These are phyloP conservation scores for Ceratocystis diversiconidia DNA, from an alignment of 2,329 filamentous ascomycete genomes.

Conservation along the genomic window DNA sequence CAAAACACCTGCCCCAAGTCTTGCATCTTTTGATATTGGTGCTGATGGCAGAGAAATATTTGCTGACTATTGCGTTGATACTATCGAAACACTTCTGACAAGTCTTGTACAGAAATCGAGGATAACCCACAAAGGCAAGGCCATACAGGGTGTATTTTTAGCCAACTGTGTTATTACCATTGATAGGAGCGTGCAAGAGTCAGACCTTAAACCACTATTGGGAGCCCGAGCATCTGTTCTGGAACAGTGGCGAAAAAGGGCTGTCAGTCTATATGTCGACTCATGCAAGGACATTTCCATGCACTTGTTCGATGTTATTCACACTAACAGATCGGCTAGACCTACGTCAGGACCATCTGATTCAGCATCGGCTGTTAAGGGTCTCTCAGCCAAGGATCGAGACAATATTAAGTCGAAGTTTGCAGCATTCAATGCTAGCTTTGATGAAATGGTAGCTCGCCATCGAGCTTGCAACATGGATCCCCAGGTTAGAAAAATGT, in stretches of 20 bases:
- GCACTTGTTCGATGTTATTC: constrained; percentile 77
- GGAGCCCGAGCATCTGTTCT: constrained; percentile 50
- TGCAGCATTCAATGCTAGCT: constrained; percentile 73
- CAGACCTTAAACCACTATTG: constrained; percentile 62
- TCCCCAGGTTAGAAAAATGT: constrained; percentile 65
- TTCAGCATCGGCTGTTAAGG: constrained; percentile 71
- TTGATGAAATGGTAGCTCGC: constrained; percentile 72
- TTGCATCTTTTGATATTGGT: constrained; percentile 71
- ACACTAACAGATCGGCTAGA: constrained; percentile 63
- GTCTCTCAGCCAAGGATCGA: constrained; percentile 75
- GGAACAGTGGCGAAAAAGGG: constrained; percentile 78
- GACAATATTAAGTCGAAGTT: constrained; percentile 96
- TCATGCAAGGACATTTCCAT: constrained; percentile 79
- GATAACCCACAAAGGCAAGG: constrained; percentile 59
- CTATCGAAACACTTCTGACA: constrained; percentile 65
- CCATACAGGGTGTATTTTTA: constrained; percentile 72
- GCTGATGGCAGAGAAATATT: constrained; percentile 82
- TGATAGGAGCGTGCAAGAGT: constrained; percentile 69
- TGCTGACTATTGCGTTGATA: constrained; percentile 78
- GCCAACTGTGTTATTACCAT: constrained; percentile 77
- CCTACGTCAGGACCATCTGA: constrained; percentile 66
- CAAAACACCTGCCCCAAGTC: constrained; percentile 44
- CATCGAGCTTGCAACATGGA: constrained; percentile 86
- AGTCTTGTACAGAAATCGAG: constrained; percentile 63
- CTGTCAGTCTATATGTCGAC: constrained; percentile 66